Evolutionary conservation across 768 basidiomycete genomes (phyloP).

Genomic region (Termitomyces sp.): DNA sequence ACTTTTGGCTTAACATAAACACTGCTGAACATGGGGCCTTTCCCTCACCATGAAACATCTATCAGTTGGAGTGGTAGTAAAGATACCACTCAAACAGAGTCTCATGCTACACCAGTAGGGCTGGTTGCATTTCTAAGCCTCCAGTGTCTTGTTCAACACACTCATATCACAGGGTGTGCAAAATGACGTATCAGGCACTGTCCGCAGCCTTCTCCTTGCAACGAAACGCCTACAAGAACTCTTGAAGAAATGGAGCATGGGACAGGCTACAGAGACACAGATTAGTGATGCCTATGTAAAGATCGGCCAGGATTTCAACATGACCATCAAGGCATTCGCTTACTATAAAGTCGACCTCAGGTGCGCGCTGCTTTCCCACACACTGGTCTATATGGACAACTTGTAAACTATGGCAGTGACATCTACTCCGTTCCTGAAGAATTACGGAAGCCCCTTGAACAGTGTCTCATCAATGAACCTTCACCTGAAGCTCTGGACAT

Average conservation of each 20-base stretch:
- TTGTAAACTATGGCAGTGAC: conserved; percentile 35
- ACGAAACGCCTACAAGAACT: conserved; percentile 80
- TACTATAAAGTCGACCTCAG: conserved; percentile 68
- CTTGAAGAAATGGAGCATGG: conserved; percentile 62
- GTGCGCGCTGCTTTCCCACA: conserved; percentile 21
- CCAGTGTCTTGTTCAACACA: background rate
- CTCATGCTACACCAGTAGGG: background rate
- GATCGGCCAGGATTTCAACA: conserved; percentile 86
- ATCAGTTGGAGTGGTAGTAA: background rate
- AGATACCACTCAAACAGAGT: background rate
- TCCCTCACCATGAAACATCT: background rate
- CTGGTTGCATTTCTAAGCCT: background rate
- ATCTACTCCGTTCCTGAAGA: conserved; percentile 58
- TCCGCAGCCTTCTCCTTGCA: conserved; percentile 64
- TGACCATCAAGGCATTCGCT: conserved; percentile 69
- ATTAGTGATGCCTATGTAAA: conserved; percentile 90
- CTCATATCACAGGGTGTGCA: conserved; percentile 16
- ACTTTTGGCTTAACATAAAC: background rate
- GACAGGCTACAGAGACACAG: conserved; percentile 53
- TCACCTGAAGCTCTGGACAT: conserved; percentile 61
- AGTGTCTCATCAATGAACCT: conserved; percentile 69
- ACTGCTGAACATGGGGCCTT: background rate
- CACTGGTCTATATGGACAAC: background rate
- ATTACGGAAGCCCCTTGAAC: conserved; percentile 62
- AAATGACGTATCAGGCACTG: conserved; percentile 51